These are phyloP conservation scores for Fusarium acutatum DNA, from an alignment of 2,329 filamentous ascomycete species.

Conservation along the genomic window DNA sequence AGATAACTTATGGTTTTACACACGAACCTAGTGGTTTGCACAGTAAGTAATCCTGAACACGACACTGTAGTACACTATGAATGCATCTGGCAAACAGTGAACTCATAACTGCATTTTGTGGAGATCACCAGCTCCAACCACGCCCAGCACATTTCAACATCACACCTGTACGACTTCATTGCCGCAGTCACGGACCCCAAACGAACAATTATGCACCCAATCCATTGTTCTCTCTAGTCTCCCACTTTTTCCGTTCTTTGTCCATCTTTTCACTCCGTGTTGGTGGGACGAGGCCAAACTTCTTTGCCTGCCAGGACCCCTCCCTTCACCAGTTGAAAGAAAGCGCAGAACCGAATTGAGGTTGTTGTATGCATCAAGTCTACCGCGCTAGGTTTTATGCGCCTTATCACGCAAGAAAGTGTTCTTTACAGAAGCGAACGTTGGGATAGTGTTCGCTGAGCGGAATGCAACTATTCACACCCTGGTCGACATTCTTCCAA, in stretches of 20 bases:
- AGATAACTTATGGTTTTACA: background rate
- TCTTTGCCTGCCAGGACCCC: conserved; percentile 3
- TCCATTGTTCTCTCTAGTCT: background rate
- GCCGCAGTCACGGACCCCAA: conserved; percentile 4
- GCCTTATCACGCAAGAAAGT: background rate
- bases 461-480: conserved; percentile 11
- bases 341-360: conserved; percentile 1
- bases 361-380: background rate
- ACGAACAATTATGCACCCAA: background rate
- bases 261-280: background rate
- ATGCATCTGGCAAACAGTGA: conserved; percentile 5
- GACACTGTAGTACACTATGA: background rate
- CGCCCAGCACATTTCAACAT: conserved; percentile 16
- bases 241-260: background rate
- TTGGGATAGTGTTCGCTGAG: background rate
- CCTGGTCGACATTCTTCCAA: conserved; percentile 13
- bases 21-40: background rate
- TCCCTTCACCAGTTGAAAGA: conserved; percentile 20
- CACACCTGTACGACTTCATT: conserved; percentile 12
- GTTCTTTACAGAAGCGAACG: background rate
- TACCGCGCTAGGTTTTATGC: background rate
- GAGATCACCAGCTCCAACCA: conserved; percentile 21
- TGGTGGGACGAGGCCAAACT: background rate
- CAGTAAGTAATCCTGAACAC: background rate
- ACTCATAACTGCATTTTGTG: conserved; percentile 32